Evolutionary conservation across 768 basidiomycete species (phyloP), one percentile per base, ranked within the genome.

Genomic region (Tricholoma hemisulphureum): DNA sequence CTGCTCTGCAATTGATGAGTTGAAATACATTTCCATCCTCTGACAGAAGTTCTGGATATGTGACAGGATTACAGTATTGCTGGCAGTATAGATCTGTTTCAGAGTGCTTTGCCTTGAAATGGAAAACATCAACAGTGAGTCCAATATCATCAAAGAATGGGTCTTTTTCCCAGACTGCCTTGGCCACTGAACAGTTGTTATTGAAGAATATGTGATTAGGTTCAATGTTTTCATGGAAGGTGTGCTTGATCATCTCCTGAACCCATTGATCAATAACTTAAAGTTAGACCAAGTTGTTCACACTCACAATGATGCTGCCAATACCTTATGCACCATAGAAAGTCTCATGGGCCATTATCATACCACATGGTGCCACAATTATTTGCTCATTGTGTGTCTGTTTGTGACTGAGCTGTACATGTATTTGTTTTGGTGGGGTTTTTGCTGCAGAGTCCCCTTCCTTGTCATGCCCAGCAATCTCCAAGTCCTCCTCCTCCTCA

Each of bases 1-100:
- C 56, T 79, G 77, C 51, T 81, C 75, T 0, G 77, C 74, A 4
- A 67, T 63, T 0, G 76, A 80, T 0, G 72, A 77, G 35, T 80
- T 81, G 64, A 82, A 80, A 0, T 51, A 41, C 69, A 6, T 62
- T 61, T 0, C 62, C 64, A 16, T 69, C 64, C 9, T 66, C 58
- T 1, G 48, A 63, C 0, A 50, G 23, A 2, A 82, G 66, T 31
- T 80, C 75, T 5, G 69, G 69, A 61, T 71, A 80, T 0, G 50
- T 20, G 53, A 63, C 71, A 0, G 73, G 73, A 57, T 74, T 73
- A 58, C 73, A 76, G 34, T 71, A 35, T 9, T n/a, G 1, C 2
- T 61, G 55, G 34, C 75, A 75, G 23, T 64, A 58, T 1, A 35
- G 18, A 46, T 76, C 23, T 0, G 54, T 43, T 18, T 65, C 64